These are phyloP conservation scores for Jamesozyma piceae DNA, from an alignment of 805 yeast genomes.

Conservation along the genomic window DNA sequence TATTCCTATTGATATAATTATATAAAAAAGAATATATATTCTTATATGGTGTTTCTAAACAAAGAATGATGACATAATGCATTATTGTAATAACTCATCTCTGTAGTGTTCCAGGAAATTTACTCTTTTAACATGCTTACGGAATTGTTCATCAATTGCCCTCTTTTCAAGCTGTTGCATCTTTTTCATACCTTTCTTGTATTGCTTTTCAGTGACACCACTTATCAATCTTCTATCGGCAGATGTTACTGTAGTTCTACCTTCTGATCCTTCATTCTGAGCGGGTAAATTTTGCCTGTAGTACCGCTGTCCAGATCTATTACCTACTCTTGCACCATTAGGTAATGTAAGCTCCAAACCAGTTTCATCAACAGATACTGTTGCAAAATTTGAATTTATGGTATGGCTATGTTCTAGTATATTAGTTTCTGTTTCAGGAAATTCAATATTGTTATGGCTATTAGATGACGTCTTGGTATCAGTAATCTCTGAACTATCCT, in stretches of 20 bases:
- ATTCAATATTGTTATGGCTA: slow-evolving; percentile 28
- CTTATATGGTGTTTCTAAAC: background rate
- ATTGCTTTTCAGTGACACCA: slow-evolving; percentile 53
- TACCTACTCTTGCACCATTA: slow-evolving; percentile 72
- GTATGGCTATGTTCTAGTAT: slow-evolving; percentile 18
- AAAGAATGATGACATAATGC: too few species aligned
- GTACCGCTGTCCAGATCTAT: slow-evolving; percentile 62
- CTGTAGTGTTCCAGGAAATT: slow-evolving; percentile 82
- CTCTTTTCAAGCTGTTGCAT: slow-evolving; percentile 36
- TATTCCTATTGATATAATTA: background rate
- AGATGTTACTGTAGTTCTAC: slow-evolving; percentile 65
- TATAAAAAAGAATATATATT: background rate
- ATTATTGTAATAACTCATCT: slow-evolving; percentile 49
- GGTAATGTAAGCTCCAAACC: slow-evolving; percentile 68
- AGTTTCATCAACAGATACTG: slow-evolving; percentile 38
- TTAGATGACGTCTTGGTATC: slow-evolving; percentile 11
- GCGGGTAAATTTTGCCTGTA: slow-evolving; percentile 55
- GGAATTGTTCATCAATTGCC: slow-evolving; percentile 33
- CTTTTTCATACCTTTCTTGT: slow-evolving; percentile 41
- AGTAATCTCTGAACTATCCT: slow-evolving; percentile 35
- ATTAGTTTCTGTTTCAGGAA: slow-evolving; percentile 25
- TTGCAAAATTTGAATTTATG: slow-evolving; percentile 28
- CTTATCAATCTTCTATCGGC: slow-evolving; percentile 58
- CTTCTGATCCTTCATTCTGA: slow-evolving; percentile 39
- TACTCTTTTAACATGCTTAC: slow-evolving; percentile 54